Evolutionary conservation across 495 filamentous ascomycete genomes (phyloP).

Genomic region (Aspergillus bridgeri): DNA sequence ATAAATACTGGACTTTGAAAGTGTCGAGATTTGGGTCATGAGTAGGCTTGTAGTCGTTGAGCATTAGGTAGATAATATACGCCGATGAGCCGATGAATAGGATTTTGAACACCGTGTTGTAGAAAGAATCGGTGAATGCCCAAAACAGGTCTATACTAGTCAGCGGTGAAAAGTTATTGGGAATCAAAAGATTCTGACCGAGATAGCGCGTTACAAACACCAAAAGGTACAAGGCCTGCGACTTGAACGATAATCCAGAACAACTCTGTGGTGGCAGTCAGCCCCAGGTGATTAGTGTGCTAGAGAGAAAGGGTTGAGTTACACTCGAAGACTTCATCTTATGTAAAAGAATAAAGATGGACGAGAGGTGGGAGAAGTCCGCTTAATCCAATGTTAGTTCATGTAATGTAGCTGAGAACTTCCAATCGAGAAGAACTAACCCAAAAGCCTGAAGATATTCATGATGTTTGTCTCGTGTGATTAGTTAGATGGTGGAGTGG

Average conservation of each 20-base stretch:
- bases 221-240: conserved; percentile 86
- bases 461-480: conserved; percentile 41
- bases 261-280: conserved; percentile 64
- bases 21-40: conserved; percentile 95
- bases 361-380: conserved; percentile 92
- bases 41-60: conserved; percentile 90
- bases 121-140: conserved; percentile 73
- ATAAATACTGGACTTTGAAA: conserved; percentile 90
- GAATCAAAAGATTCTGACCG: conserved; percentile 46
- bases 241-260: conserved; percentile 96
- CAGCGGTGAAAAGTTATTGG: not conserved
- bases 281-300: not conserved
- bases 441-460: conserved; percentile 87
- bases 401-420: not conserved
- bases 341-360: conserved; percentile 89
- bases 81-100: conserved; percentile 85
- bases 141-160: conserved; percentile 71
- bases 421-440: conserved; percentile 47
- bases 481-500: not conserved
- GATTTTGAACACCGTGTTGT: conserved; percentile 93
- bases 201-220: conserved; percentile 94
- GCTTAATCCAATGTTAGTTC: conserved; percentile 43
- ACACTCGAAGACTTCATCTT: conserved; percentile 94
- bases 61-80: conserved; percentile 96
- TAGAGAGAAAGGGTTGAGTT: conserved; percentile 21